Evolutionary conservation across 305 asterid genomes (phyloP).

Genomic region (Solanum hybrid): DNA sequence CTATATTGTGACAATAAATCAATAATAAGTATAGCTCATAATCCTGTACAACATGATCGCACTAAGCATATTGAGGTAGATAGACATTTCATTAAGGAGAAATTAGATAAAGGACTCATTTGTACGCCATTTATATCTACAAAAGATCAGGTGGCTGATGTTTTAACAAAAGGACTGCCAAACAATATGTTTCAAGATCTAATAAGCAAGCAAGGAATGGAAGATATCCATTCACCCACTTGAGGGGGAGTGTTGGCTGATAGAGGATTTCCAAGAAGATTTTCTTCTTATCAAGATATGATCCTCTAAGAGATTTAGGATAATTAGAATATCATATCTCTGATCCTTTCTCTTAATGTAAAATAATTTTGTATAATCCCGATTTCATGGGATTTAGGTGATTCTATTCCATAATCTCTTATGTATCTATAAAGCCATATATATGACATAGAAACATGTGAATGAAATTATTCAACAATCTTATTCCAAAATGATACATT

Average conservation of each 20-base stretch:
- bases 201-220: neutral
- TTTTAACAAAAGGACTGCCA: neutral
- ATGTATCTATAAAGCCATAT: neutral
- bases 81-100: neutral
- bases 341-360: neutral
- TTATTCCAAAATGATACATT: neutral
- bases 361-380: neutral
- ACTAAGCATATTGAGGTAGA: neutral
- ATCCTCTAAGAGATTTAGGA: neutral
- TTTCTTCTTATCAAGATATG: neutral
- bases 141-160: neutral
- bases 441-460: neutral
- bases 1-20: neutral
- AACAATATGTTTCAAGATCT: neutral
- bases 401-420: neutral
- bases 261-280: neutral
- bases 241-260: neutral
- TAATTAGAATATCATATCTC: neutral
- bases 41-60: neutral
- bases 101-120: neutral
- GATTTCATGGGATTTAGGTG: neutral
- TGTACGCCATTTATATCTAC: neutral
- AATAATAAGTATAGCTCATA: no score
- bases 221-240: neutral
- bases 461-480: neutral